Percentiles rank a stretch among this genome's conserved stretches.
Evolutionary conservation across 192 early-diverging fungal genomes (phyloP).

Genomic region (Spizellomyces punctatus): DNA sequence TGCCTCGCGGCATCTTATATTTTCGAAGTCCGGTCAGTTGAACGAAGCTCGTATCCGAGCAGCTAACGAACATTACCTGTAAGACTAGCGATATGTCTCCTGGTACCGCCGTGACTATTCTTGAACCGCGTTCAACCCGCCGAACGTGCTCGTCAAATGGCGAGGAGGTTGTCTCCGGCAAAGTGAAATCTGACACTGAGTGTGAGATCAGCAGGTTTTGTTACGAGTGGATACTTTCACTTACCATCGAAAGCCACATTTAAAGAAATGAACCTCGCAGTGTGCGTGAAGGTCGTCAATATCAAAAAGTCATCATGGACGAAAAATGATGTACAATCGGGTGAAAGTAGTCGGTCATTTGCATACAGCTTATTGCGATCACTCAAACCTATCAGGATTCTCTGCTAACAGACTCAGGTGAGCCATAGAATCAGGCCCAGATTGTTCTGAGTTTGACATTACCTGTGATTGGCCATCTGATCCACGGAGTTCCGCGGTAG

Average conservation of each 20-base stretch:
- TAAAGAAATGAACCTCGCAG: constrained; percentile 60
- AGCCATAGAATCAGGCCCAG: too few species aligned
- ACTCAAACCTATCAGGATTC: constrained; percentile 71
- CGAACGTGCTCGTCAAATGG: constrained; percentile 68
- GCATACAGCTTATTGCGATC: constrained; percentile 84
- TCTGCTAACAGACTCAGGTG: not conserved
- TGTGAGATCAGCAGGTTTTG: not conserved
- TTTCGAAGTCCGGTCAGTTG: constrained; percentile 24
- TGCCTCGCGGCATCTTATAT: constrained; percentile 88
- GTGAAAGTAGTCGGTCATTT: constrained; percentile 66
- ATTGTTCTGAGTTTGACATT: too few species aligned
- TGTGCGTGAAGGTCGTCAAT: constrained; percentile 82
- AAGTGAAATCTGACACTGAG: constrained; percentile 2
- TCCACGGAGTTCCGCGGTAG: constrained; percentile 19
- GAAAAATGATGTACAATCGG: constrained; percentile 85
- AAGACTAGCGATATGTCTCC: constrained; percentile 67
- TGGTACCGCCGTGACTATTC: constrained; percentile 79
- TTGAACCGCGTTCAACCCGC: constrained; percentile 89
- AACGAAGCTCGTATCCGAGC: constrained; percentile 22
- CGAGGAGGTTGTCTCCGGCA: constrained; percentile 39
- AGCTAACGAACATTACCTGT: constrained; percentile 40
- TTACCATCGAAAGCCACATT: not conserved
- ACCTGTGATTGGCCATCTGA: not conserved
- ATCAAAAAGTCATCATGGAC: constrained; percentile 81
- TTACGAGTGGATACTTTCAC: too few species aligned